These are phyloP conservation scores for Mortierella sp. DNA, from an alignment of 371 early-diverging fungal genomes.

Conservation along the genomic window DNA sequence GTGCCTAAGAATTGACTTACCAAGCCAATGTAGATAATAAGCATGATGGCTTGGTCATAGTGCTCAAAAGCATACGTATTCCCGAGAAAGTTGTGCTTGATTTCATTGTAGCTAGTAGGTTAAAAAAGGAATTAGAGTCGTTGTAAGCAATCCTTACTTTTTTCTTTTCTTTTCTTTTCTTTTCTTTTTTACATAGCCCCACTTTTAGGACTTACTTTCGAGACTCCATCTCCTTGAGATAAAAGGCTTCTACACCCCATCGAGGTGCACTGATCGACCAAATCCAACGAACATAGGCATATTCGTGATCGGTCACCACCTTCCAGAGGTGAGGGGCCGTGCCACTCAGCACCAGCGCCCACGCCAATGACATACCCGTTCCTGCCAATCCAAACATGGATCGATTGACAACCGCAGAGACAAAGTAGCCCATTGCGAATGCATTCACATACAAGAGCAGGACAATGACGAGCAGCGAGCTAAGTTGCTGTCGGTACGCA, in stretches of 20 bases:
- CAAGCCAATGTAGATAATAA: slow-evolving; percentile 45
- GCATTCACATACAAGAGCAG: slow-evolving; percentile 39
- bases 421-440: slow-evolving; percentile 56
- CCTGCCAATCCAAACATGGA: slow-evolving; percentile 55
- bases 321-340: slow-evolving; percentile 33
- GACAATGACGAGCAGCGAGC: slow-evolving; percentile 26
- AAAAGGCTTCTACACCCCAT: slow-evolving; percentile 51
- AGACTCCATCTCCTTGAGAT: slow-evolving; percentile 41
- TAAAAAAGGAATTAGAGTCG: slow-evolving; percentile 1
- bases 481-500: slow-evolving; percentile 46
- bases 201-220: slow-evolving; percentile 36
- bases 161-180: neutral
- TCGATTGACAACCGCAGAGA: slow-evolving; percentile 49
- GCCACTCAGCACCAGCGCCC: slow-evolving; percentile 55
- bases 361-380: slow-evolving; percentile 57
- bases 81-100: slow-evolving; percentile 35
- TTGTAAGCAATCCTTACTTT: neutral
- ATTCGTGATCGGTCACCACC: slow-evolving; percentile 33
- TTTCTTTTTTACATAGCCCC: neutral
- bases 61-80: slow-evolving; percentile 40
- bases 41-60: slow-evolving; percentile 30
- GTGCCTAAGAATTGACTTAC: slow-evolving; percentile 6
- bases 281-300: slow-evolving; percentile 34
- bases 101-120: slow-evolving; percentile 33
- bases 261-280: slow-evolving; percentile 46